Evolutionary conservation across 2,329 filamentous ascomycete species (phyloP).

Genomic region (Elsinoe ampelina): DNA sequence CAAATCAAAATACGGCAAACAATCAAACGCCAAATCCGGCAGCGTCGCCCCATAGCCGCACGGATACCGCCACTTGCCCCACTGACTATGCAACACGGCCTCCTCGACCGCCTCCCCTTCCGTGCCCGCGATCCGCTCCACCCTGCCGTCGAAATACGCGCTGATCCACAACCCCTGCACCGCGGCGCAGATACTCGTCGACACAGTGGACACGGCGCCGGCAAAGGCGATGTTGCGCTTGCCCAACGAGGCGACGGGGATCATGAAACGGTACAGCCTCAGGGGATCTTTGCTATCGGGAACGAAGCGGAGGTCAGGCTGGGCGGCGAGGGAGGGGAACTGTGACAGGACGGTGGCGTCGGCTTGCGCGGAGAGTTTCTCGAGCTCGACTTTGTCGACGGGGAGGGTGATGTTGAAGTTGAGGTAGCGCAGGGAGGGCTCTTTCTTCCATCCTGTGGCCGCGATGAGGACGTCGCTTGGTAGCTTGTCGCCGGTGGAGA

Average conservation of each 20-base stretch:
- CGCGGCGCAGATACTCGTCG: slow-evolving; percentile 30
- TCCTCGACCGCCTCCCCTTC: slow-evolving; percentile 32
- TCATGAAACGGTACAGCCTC: slow-evolving; percentile 37
- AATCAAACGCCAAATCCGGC: slow-evolving; percentile 68
- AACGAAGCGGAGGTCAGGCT: slow-evolving; percentile 30
- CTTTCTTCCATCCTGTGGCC: slow-evolving; percentile 49
- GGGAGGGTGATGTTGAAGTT: slow-evolving; percentile 19
- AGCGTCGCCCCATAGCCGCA: slow-evolving; percentile 53
- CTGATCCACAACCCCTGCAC: slow-evolving; percentile 41
- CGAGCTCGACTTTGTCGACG: slow-evolving; percentile 33
- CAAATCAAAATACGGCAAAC: slow-evolving; percentile 62
- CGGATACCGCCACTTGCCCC: slow-evolving; percentile 60
- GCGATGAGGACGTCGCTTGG: slow-evolving; percentile 44
- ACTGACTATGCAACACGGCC: slow-evolving; percentile 55
- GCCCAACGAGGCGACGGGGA: slow-evolving; percentile 28
- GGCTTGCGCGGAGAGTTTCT: slow-evolving; percentile 32
- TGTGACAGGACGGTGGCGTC: slow-evolving; percentile 44
- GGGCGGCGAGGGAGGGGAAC: slow-evolving; percentile 46
- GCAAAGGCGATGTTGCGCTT: slow-evolving; percentile 33
- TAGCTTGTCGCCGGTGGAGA: slow-evolving; percentile 39
- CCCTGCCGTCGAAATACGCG: slow-evolving; percentile 51
- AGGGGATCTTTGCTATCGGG: slow-evolving; percentile 19
- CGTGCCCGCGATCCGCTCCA: slow-evolving; percentile 30
- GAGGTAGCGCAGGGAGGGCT: slow-evolving; percentile 42
- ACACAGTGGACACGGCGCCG: slow-evolving; percentile 31